phyloP scores from a whole-genome alignment of 2,329 filamentous ascomycete genomes.

The Pseudogymnoascus sp. region DNA sequence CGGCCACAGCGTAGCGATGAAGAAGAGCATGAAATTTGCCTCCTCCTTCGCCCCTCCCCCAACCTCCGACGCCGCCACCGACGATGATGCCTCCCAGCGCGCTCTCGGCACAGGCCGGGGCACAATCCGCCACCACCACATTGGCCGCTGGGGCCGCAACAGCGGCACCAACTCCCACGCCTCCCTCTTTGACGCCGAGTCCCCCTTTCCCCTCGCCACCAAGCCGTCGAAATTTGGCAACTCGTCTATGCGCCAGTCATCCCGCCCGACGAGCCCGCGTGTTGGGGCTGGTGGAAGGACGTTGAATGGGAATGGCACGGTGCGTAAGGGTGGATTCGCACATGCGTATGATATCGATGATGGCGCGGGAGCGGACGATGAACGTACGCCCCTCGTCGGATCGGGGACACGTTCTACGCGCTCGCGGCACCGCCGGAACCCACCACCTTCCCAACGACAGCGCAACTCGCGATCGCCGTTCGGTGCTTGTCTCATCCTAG shows the following conservation, averaged over 20 bases:
- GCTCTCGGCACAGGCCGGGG: conserved; percentile 55
- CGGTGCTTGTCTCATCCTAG: conserved; percentile 80
- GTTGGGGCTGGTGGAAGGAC: conserved; percentile 40
- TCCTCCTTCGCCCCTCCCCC: conserved; percentile 47
- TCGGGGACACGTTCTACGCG: conserved; percentile 53
- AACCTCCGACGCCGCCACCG: conserved; percentile 42
- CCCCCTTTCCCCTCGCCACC: conserved; percentile 64
- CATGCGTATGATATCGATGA: conserved; percentile 71
- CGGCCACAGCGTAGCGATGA: conserved; percentile 57
- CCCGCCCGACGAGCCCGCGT: conserved; percentile 63
- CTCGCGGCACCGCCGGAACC: conserved; percentile 46
- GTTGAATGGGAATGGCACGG: conserved; percentile 40
- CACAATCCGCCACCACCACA: conserved; percentile 69
- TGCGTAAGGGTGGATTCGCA: conserved; percentile 53
- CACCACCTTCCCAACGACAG: conserved; percentile 53
- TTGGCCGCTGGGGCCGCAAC: conserved; percentile 69
- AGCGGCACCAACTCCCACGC: conserved; percentile 48
- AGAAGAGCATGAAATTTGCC: conserved; percentile 95
- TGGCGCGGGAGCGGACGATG: conserved; percentile 71
- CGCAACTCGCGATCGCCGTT: conserved; percentile 59
- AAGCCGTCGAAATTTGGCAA: conserved; percentile 51
- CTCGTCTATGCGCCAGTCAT: conserved; percentile 48
- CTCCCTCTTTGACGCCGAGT: conserved; percentile 69
- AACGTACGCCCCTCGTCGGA: conserved; percentile 71
- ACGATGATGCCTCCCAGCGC: conserved; percentile 59